These are phyloP conservation scores for Chrysanthemum seticuspe DNA, from an alignment of 129 eudicot genomes.

Conservation along the genomic window DNA sequence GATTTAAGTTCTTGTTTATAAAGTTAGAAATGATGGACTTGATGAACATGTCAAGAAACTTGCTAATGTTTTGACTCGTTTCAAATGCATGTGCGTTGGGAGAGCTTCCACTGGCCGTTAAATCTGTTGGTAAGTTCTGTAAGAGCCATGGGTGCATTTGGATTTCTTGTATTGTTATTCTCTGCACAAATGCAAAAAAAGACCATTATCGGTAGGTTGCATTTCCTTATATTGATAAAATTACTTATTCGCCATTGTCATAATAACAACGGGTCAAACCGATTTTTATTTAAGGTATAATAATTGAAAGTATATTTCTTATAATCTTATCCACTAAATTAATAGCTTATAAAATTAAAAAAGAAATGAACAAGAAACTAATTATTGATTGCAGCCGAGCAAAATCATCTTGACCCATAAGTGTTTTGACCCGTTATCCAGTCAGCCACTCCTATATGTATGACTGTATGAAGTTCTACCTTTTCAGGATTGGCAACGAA, in stretches of 20 bases:
- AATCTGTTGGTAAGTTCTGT: conserved; percentile 63
- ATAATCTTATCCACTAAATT: too few relatives aligned
- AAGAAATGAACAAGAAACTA: too few relatives aligned
- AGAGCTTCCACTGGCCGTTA: conserved; percentile 48
- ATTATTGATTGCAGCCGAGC: too few relatives aligned
- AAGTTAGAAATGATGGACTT: conserved; percentile 25
- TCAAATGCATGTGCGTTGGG: conserved; percentile 31
- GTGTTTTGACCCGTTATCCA: conserved; percentile 14
- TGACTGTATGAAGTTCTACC: conserved; percentile 30
- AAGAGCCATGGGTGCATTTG: conserved; percentile 64
- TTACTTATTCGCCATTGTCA: background rate
- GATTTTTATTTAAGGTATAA: too few relatives aligned
- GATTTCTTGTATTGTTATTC: conserved; percentile 62
- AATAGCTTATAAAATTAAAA: background rate
- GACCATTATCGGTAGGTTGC: background rate
- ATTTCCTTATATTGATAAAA: background rate
- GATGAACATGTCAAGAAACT: conserved; percentile 22
- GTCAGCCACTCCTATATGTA: background rate
- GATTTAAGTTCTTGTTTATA: conserved; percentile 25
- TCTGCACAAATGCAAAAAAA: conserved; percentile 33
- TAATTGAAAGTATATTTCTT: too few relatives aligned
- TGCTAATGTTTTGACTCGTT: conserved; percentile 37
- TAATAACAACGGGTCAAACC: too few relatives aligned
- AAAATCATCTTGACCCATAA: too few relatives aligned
- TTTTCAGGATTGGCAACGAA: conserved; percentile 62